phyloP scores from a whole-genome alignment of 2,329 filamentous ascomycete species.

The Fonsecaea erecta region DNA sequence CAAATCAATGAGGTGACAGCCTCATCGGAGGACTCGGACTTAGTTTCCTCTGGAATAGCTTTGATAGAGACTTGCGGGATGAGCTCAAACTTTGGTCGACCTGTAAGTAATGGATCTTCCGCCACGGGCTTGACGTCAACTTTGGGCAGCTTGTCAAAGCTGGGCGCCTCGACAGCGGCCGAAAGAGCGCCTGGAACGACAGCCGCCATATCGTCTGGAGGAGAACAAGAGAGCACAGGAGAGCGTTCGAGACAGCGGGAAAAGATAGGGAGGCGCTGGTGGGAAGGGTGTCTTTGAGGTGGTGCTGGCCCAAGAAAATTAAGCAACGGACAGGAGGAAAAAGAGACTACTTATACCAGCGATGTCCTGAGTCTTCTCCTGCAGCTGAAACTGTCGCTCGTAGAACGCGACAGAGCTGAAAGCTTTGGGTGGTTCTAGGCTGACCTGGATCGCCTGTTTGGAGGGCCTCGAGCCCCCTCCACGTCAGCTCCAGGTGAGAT shows the following conservation, averaged over 20 bases:
- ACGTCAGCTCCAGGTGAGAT: background rate
- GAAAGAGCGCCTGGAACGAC: background rate
- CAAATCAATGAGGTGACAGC: background rate
- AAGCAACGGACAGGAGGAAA: background rate
- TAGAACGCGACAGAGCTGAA: background rate
- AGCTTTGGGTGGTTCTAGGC: background rate
- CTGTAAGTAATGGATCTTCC: background rate
- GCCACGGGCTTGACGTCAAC: background rate
- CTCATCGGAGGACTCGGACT: background rate
- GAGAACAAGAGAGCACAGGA: background rate
- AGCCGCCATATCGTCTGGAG: background rate
- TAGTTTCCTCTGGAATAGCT: background rate
- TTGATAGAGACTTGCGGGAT: background rate
- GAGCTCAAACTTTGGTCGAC: background rate
- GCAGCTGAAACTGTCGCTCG: background rate
- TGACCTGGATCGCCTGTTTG: background rate
- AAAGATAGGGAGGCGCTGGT: background rate
- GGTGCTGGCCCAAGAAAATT: background rate
- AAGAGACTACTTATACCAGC: background rate
- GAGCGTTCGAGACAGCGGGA: background rate
- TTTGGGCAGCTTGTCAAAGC: background rate
- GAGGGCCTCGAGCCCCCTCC: background rate
- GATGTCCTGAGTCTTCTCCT: background rate
- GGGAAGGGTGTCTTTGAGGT: background rate
- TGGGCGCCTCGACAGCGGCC: background rate